Conservation (phyloP, 768 basidiomycete genomes). For the Sutorius australiensis region DNA sequence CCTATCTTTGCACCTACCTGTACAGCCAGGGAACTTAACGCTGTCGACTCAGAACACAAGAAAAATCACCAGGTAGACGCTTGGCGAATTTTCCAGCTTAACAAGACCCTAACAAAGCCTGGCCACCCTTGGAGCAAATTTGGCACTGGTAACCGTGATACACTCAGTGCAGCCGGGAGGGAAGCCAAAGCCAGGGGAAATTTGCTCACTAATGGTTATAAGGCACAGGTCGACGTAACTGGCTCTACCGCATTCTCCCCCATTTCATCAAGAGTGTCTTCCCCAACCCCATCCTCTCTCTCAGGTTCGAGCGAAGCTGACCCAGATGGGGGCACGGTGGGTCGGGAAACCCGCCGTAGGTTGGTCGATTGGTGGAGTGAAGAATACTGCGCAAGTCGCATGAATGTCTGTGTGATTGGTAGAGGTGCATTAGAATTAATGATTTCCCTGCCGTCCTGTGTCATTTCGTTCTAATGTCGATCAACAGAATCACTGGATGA, state of each 20-base stretch:
- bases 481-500: conserved; percentile 70
- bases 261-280: conserved; percentile 50
- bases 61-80: conserved; percentile 89
- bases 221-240: conserved; percentile 16
- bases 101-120: conserved; percentile 75
- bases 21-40: conserved; percentile 86
- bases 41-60: conserved; percentile 96
- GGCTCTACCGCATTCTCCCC: conserved; percentile 39
- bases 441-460: neutral
- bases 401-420: conserved; percentile 77
- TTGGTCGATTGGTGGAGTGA: conserved; percentile 81
- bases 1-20: conserved; percentile 85
- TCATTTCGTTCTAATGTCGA: neutral
- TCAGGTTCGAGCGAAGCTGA: conserved; percentile 58
- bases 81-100: conserved; percentile 94
- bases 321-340: conserved; percentile 71
- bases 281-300: conserved; percentile 54
- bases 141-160: conserved; percentile 80
- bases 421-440: conserved; percentile 47
- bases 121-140: conserved; percentile 91
- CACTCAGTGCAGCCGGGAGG: conserved; percentile 60
- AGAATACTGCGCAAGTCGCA: conserved; percentile 79
- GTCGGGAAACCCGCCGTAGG: conserved; percentile 74
- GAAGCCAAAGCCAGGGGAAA: conserved; percentile 50
- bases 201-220: conserved; percentile 26